Base-by-base conservation (phyloP, 805 yeast genomes). In the Maudiozyma saulgeensis region DNA sequence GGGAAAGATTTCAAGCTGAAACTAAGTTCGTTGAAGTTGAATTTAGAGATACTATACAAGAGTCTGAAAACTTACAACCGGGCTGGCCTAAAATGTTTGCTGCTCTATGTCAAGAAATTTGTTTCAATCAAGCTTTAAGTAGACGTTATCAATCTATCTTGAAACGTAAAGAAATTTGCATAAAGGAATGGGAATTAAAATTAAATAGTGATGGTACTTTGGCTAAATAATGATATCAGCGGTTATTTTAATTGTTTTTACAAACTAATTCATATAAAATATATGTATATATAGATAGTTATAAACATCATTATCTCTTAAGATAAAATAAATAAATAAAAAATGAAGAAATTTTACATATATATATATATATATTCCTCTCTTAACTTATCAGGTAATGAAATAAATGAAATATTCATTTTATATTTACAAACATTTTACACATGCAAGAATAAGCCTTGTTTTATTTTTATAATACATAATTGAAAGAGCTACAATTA, bases 91-190 rank as follows among this genome's bases (percentile, higher is more conserved):
- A 78, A 54, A 69, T 76, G 43, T 79, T 88, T 59, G 84, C 88
- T 60, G 85, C 85, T 9, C 77, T 82, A 13, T 83, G 90, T 42
- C 91, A 85, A 64, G 97, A 93, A 63, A 83, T 91, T 46, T 87
- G 96, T 54, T 86, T 89, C 68, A 93, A 91, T 64, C 91, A 86
- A 68, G 96, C 96, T 1, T 72, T 91, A 47, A 78, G 91, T 68
- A 81, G 93, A 72, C 82, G 97, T 61, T 70, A 69, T 47, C 53
- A 57, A 8, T 67, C 75, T 3, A 67, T 70, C 31, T 64, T 64
- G 5, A 67, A 66, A 35, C 71, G 80, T 57, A 73, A 68, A 50
- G 57, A 60, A 32, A 58, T 58, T 4, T 61, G 60, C 49, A 54
- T 58, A 18, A 48, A 57, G 40, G 64, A 61, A 51, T 65, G 67